Conservation (phyloP, 768 basidiomycete species). For the Plicaturopsis crispa region DNA sequence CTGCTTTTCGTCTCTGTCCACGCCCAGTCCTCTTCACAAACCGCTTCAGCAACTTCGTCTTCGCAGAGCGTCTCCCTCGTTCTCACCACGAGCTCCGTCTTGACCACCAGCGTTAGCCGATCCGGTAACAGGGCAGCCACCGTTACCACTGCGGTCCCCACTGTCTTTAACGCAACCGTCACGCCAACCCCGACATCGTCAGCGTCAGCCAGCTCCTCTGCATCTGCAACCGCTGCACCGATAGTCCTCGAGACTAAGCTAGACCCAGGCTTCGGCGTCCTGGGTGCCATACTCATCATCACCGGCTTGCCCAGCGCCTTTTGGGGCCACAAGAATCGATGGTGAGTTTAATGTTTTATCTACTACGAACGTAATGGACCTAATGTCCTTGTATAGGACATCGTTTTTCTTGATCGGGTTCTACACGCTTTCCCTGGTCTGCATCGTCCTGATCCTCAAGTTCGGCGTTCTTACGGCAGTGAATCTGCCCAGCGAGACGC, state of each 20-base stretch:
- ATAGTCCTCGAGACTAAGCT: constrained; percentile 52
- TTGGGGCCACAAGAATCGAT: constrained; percentile 93
- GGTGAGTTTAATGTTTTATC: constrained; percentile 39
- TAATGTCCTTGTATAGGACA: constrained; percentile 45
- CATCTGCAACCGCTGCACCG: constrained; percentile 37
- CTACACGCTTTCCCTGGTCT: constrained; percentile 81
- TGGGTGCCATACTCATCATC: constrained; percentile 82
- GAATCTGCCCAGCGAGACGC: constrained; percentile 68
- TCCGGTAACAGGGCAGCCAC: constrained; percentile 42
- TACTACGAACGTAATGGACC: constrained; percentile 9
- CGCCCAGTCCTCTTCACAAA: constrained; percentile 8
- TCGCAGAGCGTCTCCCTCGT: constrained; percentile 37
- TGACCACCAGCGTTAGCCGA: constrained; percentile 37
- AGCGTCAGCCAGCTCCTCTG: constrained; percentile 27
- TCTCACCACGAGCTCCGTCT: constrained; percentile 45
- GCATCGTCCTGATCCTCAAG: constrained; percentile 80
- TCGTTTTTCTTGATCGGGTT: constrained; percentile 92
- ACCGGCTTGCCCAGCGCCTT: constrained; percentile 87
- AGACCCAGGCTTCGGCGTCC: constrained; percentile 84
- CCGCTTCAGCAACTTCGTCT: constrained; percentile 15
- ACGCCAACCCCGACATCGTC: constrained; percentile 42
- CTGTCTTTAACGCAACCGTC: constrained; percentile 53
- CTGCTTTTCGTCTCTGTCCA: constrained; percentile 7
- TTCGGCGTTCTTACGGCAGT: constrained; percentile 83
- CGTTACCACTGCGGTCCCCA: constrained; percentile 50